Conservation (phyloP, 148 eudicot species). For the Fagopyrum homotropicum region DNA sequence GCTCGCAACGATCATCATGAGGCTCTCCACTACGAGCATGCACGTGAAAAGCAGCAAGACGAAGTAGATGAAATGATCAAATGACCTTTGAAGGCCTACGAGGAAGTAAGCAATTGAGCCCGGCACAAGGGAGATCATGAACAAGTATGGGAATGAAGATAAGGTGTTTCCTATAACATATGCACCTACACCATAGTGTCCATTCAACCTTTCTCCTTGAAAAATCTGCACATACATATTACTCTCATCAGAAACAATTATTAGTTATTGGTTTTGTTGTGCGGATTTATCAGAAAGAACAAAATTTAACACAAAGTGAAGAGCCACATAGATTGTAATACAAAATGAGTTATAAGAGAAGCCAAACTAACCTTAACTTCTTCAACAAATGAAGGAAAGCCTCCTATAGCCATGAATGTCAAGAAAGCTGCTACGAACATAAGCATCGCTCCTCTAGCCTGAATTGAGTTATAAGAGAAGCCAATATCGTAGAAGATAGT, state of each 20-base stretch:
- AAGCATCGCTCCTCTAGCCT: slow-evolving; percentile 49
- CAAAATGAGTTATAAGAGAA: too few species aligned
- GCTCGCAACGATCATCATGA: slow-evolving; percentile 57
- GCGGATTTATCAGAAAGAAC: too few species aligned
- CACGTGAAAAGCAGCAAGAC: slow-evolving; percentile 16
- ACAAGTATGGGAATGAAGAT: slow-evolving; percentile 41
- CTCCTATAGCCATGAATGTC: slow-evolving; percentile 72
- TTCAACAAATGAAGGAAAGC: slow-evolving; percentile 76
- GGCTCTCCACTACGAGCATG: slow-evolving; percentile 49
- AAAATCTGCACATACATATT: slow-evolving; percentile 25
- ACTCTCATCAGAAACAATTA: too few species aligned
- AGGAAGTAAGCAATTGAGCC: slow-evolving; percentile 47
- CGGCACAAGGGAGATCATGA: slow-evolving; percentile 34
- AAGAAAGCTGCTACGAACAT: slow-evolving; percentile 35
- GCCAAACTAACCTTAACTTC: slow-evolving; percentile 42
- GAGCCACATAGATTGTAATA: too few species aligned
- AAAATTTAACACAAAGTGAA: too few species aligned
- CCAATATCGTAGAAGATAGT: slow-evolving; percentile 44
- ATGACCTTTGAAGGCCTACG: slow-evolving; percentile 40
- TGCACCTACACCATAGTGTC: slow-evolving; percentile 48
- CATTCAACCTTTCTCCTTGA: slow-evolving; percentile 45
- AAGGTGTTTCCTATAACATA: slow-evolving; percentile 46
- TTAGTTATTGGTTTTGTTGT: too few species aligned
- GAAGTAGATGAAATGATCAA: slow-evolving; percentile 35
- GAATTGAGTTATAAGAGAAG: slow-evolving; percentile 42